Evolutionary conservation across 768 basidiomycete species (phyloP), one percentile per base, ranked within the genome.

Genomic region (Naganishia onofrii): DNA sequence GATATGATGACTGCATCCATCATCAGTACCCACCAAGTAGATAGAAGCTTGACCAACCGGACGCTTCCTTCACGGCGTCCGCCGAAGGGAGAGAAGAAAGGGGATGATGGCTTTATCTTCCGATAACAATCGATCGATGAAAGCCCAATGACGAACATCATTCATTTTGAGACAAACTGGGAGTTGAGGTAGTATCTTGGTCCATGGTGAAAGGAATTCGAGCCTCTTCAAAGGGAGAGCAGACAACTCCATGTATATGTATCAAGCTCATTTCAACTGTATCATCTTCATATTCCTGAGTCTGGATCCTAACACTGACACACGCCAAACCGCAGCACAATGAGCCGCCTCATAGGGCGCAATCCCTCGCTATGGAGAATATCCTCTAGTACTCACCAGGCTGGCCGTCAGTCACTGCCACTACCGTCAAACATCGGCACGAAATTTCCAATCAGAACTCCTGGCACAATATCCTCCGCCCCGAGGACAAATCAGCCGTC

Each of bases 71-170:
- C 42, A 26, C 60, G 60, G 38, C 6, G 10, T 29, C 28, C 23
- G 26, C 60, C 60, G 60, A 44, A 44, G 12, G 38, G 38, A 26
- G 42, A 21, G 26, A 2, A 12, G 58, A 42, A 12, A 21, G 9
- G 10, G 26, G 6, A 51, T 15, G 15, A 7, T 58, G n/a, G n/a
- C 34, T 36, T 36, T 36, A 12, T 63, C 23, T 23, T 63, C 42
- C 60, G 23, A n/a, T 26, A 44, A 23, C 23, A 21, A 38, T 42
- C 60, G 60, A 63, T 63, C 60, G 60, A 63, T 63, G 31, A 38
- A 44, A 44, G 60, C 60, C n/a, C 60, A 23, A 42, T 63, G 60
- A 63, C 60, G 60, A 63, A 63, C 46, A 63, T 57, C 32, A 46
- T 36, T 15, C 7, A 21, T 21, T 2, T 28, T 15, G 15, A 28